Base-by-base conservation (phyloP, 2,329 filamentous ascomycete species). In the Monilinia aucupariae region DNA sequence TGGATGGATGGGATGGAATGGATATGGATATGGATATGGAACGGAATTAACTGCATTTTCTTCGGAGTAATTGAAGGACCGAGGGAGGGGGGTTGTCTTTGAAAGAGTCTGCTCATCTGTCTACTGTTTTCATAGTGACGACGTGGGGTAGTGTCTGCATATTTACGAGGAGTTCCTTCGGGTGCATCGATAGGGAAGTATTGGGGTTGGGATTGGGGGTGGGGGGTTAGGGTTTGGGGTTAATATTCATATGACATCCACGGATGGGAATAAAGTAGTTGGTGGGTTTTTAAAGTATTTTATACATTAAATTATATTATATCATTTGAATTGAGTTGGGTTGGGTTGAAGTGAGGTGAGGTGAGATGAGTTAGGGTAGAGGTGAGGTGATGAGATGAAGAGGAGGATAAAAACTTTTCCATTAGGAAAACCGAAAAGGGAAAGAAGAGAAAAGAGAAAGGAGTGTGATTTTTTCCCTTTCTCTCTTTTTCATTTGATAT, bases 41-140 rank as follows among this genome's bases (percentile, higher is more conserved):
- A 27, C 15, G 54, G 54, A 34, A 58, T 58, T 37, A 37, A 49
- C 32, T 62, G 51, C 60, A 62, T 62, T 62, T 48, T 48, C 58
- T 61, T 61, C 30, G 37, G 37, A 61, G 48, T 61, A 53, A 27
- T 45, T 43, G 27, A 43, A 15, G n/a, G 58, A 39, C 41, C 13
- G 20, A 34, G 27, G n/a, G n/a, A n/a, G n/a, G n/a, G n/a, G n/a
- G n/a, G n/a, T n/a, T n/a, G 34, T 32, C 48, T 30, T n/a, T 17
- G 22, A 37, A 49, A 22, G 45, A 25, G 34, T 52, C 22, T 34
- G 45, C 39, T 22, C n/a, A 15, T 37, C 20, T 3, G 49, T 52
- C 30, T 52, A 37, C 30, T 37, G 30, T 58, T 37, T 37, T 34
- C 3, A 5, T 47, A 37, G 30, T 27, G 47, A 56, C 41, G 22